Evolutionary conservation across 495 filamentous ascomycete genomes (phyloP).

Genomic region (Bathelium albidoporum): DNA sequence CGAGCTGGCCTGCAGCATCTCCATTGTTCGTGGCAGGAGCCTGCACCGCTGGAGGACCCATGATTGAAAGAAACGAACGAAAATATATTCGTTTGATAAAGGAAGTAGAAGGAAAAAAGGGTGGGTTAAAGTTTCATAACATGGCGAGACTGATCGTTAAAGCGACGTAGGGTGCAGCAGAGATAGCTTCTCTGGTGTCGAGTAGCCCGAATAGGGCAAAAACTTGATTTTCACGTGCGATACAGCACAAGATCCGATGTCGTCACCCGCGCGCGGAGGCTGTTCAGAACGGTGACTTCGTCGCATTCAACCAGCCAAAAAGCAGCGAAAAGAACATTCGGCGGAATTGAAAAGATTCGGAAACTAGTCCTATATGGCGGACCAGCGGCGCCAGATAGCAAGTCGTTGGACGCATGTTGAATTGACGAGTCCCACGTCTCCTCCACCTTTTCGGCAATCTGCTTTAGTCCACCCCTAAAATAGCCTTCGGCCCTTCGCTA

Average conservation of each 20-base stretch:
- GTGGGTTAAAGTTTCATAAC: background rate
- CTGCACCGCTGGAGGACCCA: background rate
- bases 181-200: background rate
- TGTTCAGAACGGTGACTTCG: too few species aligned
- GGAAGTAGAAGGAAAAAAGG: background rate
- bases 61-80: background rate
- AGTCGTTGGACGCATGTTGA: too few species aligned
- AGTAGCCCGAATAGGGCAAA: background rate
- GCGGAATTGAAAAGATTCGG: background rate
- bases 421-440: too few species aligned
- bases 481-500: too few species aligned
- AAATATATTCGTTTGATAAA: background rate
- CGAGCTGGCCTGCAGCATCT: background rate
- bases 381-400: background rate
- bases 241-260: background rate
- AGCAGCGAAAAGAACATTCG: background rate
- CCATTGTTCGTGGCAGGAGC: background rate
- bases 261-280: too few species aligned
- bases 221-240: background rate
- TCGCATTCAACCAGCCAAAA: too few species aligned
- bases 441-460: too few species aligned
- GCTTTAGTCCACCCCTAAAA: too few species aligned
- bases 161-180: background rate
- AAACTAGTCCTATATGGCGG: background rate
- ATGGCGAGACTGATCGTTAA: background rate